These are phyloP conservation scores for Neurospora sp. DNA, from an alignment of 495 filamentous ascomycete species.

Conservation along the genomic window DNA sequence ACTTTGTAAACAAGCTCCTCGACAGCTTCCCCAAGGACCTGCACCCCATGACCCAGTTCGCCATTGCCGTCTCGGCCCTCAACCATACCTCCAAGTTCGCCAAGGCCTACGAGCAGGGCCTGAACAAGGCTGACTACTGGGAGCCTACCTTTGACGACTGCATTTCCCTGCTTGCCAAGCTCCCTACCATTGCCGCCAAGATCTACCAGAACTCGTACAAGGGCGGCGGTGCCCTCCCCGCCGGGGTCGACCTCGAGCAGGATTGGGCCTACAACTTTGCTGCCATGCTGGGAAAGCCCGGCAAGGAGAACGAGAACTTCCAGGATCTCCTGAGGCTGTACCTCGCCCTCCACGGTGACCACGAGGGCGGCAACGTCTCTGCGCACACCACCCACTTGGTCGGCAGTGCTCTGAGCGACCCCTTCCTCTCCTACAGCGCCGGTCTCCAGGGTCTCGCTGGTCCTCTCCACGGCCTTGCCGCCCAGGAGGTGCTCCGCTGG, in stretches of 20 bases:
- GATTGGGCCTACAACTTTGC: constrained; percentile 99
- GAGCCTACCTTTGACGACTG: constrained; percentile 96
- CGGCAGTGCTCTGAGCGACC: constrained; percentile 88
- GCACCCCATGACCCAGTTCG: constrained; percentile 97
- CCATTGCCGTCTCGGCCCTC: constrained; percentile 84
- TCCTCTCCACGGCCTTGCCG: constrained; percentile 70
- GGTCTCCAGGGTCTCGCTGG: constrained; percentile 92
- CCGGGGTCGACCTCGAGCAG: constrained; percentile 67
- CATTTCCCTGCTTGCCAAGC: constrained; percentile 88
- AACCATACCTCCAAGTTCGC: constrained; percentile 90
- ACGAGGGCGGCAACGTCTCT: constrained; percentile 96
- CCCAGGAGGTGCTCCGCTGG: constrained; percentile 95
- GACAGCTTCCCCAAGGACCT: constrained; percentile 79
- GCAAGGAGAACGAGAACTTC: constrained; percentile 79
- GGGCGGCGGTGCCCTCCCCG: constrained; percentile 65
- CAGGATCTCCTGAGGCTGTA: constrained; percentile 90
- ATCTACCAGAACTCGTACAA: constrained; percentile 88
- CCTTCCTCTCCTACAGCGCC: constrained; percentile 91
- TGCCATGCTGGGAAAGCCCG: constrained; percentile 86
- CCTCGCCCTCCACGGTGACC: constrained; percentile 92
- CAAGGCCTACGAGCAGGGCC: constrained; percentile 78
- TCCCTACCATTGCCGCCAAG: constrained; percentile 91
- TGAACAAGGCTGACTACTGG: constrained; percentile 95
- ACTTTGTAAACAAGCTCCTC: constrained; percentile 77
- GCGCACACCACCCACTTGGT: constrained; percentile 97